Conservation (phyloP, 2,329 filamentous ascomycete genomes). For the Pseudogymnoascus sp. region DNA sequence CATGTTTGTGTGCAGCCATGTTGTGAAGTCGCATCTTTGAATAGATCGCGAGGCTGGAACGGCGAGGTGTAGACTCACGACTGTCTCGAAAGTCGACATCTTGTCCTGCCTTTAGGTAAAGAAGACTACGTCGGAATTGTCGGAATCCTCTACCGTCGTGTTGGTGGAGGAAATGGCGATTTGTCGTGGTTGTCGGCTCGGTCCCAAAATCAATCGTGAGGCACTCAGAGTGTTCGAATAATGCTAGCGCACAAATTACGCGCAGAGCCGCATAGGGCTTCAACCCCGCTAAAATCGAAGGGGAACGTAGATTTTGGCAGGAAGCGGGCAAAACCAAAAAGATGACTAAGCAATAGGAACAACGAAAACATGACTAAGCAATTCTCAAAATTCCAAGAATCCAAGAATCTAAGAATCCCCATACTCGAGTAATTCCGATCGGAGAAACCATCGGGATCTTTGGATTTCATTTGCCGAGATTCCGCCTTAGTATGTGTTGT, state of each 20-base stretch:
- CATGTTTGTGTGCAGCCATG: neutral
- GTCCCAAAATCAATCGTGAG: constrained; percentile 14
- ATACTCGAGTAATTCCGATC: neutral
- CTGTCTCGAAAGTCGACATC: constrained; percentile 63
- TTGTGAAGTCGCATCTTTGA: constrained; percentile 8
- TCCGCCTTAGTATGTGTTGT: neutral
- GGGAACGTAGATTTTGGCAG: neutral
- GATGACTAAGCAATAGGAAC: neutral
- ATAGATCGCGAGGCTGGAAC: constrained; percentile 4
- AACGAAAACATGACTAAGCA: neutral
- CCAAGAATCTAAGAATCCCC: neutral
- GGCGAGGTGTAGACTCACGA: constrained; percentile 47
- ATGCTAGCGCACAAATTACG: constrained; percentile 8
- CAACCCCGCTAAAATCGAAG: constrained; percentile 10
- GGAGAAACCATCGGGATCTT: neutral
- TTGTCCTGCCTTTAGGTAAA: constrained; percentile 33
- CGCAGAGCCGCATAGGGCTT: constrained; percentile 11
- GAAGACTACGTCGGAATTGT: constrained; percentile 28
- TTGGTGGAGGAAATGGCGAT: constrained; percentile 28
- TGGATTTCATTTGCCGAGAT: neutral
- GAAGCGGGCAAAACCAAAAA: neutral
- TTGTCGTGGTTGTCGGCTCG: constrained; percentile 23
- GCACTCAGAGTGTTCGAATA: constrained; percentile 9
- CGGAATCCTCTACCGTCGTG: constrained; percentile 30
- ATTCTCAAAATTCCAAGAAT: neutral